Conservation (phyloP, 768 basidiomycete species). For the Hericium coralloides region DNA sequence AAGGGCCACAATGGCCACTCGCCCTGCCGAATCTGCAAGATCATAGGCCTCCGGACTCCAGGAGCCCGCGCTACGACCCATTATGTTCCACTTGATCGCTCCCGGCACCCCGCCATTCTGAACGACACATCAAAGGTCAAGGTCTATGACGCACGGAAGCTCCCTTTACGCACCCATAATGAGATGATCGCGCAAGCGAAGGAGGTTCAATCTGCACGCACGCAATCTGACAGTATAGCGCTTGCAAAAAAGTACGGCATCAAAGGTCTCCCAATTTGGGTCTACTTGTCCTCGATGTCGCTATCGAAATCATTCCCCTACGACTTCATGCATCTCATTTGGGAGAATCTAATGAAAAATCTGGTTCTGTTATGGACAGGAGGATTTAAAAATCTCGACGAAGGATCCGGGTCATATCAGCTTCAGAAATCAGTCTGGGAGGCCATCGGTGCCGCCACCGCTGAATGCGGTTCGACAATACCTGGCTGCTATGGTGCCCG, state of each 20-base stretch:
- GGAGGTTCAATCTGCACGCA: conserved; percentile 18
- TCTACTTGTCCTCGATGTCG: conserved; percentile 21
- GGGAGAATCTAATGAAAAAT: conserved; percentile 33
- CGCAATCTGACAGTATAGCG: conserved; percentile 13
- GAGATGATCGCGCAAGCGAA: conserved; percentile 19
- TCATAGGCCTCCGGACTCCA: conserved; percentile 18
- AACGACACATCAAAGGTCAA: background rate
- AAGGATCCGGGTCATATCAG: conserved; percentile 20
- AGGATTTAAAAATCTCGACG: conserved; percentile 30
- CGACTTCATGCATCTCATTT: conserved; percentile 43
- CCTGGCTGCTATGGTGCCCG: conserved; percentile 29
- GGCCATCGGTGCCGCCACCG: conserved; percentile 27
- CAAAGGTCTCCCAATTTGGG: conserved; percentile 25
- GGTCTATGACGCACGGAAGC: conserved; percentile 19
- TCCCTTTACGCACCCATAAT: conserved; percentile 27
- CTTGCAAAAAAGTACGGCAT: conserved; percentile 25
- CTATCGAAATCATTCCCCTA: conserved; percentile 34
- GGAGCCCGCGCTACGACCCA: background rate
- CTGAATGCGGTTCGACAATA: conserved; percentile 25
- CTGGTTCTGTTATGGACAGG: conserved; percentile 34
- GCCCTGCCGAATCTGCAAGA: conserved; percentile 30
- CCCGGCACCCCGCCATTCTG: background rate
- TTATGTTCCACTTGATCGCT: background rate
- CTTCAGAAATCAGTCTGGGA: conserved; percentile 28
- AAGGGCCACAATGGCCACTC: conserved; percentile 19